Base-by-base conservation (phyloP, 805 yeast species). In the Hanseniaspora singularis region DNA sequence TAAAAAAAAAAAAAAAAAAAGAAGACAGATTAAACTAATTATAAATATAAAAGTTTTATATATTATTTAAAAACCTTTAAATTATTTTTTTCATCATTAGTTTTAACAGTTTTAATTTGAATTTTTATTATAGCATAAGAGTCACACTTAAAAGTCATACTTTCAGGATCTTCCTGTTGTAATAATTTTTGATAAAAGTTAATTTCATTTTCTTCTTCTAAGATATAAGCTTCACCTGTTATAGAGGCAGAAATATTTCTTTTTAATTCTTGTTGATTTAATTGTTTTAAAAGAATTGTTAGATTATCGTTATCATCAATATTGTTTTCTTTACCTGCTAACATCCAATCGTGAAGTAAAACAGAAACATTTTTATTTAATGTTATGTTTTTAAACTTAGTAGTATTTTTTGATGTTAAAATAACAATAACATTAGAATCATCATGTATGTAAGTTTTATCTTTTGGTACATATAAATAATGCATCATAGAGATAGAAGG, bases 401-500 rank as follows among this genome's bases (percentile, higher is more conserved):
- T 76, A 9, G 96, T 85, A 46, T 72, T 64, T 49, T 71, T 73
- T 1, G 79, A 78, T 1, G 94, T 77, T 2, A 95, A 77, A 49
- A 88, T 67, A 15, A 89, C 74, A 40, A 87, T 74, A 53, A 69
- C 71, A 19, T 57, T 60, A 33, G 68, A 68, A 11, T 61, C 63
- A 20, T 61, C 63, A 38, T 63, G 63, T 48, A 66, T 68, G 52
- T 53, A 69, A 0, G 66, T 57, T 22, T 66, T 62, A 15, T 59
- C 57, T 5, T 70, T 59, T 4, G 70, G 66, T 18, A 80, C 63
- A 59, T 77, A 84, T 3, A 88, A 78, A 63, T 84, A 89, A 64
- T 85, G 89, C 97, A 89, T 89, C 52, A 89, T 69, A 16, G 92
- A 75, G 3, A 87, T 95, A 51, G 88, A 92, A 5, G 97, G 97